Percentiles rank a stretch among this genome's conserved stretches.
phyloP scores from a whole-genome alignment of 345 rosid species.

The Eucalyptus erythrocorys region DNA sequence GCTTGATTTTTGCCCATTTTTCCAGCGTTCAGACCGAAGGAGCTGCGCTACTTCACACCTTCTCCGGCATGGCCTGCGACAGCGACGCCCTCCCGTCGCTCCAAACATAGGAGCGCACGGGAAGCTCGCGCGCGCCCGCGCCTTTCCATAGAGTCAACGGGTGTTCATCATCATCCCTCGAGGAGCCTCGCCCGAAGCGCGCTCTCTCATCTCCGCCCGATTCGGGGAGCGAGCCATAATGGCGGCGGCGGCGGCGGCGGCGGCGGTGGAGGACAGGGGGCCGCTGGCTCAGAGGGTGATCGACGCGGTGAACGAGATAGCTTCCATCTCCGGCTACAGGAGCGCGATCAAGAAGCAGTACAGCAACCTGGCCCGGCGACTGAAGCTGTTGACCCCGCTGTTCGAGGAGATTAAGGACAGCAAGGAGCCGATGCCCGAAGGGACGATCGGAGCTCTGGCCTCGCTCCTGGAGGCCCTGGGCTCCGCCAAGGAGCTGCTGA shows the following conservation, averaged over 20 bases:
- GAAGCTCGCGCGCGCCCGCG: background rate
- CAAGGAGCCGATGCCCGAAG: slow-evolving; percentile 43
- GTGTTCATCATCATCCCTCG: background rate
- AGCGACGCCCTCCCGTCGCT: background rate
- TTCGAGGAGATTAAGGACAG: slow-evolving; percentile 74
- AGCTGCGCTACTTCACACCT: background rate
- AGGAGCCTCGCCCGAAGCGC: background rate
- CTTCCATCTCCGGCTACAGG: slow-evolving; percentile 46
- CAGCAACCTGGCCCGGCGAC: slow-evolving; percentile 62
- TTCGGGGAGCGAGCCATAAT: background rate
- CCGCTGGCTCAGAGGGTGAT: slow-evolving; percentile 36
- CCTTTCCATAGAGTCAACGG: background rate
- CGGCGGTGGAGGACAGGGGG: slow-evolving; percentile 33
- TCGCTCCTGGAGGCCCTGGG: slow-evolving; percentile 35
- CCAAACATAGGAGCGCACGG: background rate
- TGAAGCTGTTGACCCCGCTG: slow-evolving; percentile 74
- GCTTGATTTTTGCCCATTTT: background rate
- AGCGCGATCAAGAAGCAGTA: slow-evolving; percentile 63
- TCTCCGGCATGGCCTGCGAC: background rate
- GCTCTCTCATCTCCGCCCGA: background rate
- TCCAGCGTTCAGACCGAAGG: background rate
- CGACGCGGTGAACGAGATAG: slow-evolving; percentile 57
- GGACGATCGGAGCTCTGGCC: slow-evolving; percentile 23
- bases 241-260: background rate
- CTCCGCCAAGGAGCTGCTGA: slow-evolving; percentile 55